Evolutionary conservation across 768 basidiomycete genomes (phyloP).

Genomic region (Lactarius sanguifluus): DNA sequence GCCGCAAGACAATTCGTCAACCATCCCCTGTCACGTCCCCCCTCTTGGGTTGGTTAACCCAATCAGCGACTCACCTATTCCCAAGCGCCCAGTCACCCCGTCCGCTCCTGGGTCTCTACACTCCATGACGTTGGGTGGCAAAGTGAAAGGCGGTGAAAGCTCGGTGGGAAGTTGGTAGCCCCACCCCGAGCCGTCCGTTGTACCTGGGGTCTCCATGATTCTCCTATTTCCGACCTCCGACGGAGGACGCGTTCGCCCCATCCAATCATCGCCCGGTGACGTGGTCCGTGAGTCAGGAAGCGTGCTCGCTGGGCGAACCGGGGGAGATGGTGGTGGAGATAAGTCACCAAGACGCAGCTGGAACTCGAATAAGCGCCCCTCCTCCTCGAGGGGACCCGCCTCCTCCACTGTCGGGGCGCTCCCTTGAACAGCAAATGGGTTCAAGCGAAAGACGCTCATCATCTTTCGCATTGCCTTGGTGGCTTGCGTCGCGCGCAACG

Average conservation of each 20-base stretch:
- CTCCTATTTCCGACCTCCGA: conserved; percentile 27
- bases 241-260: conserved; percentile 24
- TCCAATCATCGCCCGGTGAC: conserved; percentile 21
- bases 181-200: conserved; percentile 22
- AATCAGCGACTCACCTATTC: conserved; percentile 17
- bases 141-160: conserved; percentile 24
- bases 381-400: conserved; percentile 29
- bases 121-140: conserved; percentile 27
- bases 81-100: conserved; percentile 15
- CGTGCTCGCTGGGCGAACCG: conserved; percentile 22
- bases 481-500: conserved; percentile 74
- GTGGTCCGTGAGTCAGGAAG: conserved; percentile 24
- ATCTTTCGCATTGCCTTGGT: conserved; percentile 66
- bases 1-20: conserved; percentile 1
- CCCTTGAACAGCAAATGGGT: conserved; percentile 58
- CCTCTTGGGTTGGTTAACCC: background rate
- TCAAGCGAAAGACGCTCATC: conserved; percentile 78
- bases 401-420: conserved; percentile 28
- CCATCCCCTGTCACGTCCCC: background rate
- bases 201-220: conserved; percentile 16
- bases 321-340: conserved; percentile 22
- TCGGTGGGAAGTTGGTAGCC: conserved; percentile 27
- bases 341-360: conserved; percentile 27
- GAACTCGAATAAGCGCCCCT: conserved; percentile 30
- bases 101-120: conserved; percentile 23